These are phyloP conservation scores for Aquilaria malaccensis DNA, from an alignment of 345 rosid genomes.

Conservation along the genomic window DNA sequence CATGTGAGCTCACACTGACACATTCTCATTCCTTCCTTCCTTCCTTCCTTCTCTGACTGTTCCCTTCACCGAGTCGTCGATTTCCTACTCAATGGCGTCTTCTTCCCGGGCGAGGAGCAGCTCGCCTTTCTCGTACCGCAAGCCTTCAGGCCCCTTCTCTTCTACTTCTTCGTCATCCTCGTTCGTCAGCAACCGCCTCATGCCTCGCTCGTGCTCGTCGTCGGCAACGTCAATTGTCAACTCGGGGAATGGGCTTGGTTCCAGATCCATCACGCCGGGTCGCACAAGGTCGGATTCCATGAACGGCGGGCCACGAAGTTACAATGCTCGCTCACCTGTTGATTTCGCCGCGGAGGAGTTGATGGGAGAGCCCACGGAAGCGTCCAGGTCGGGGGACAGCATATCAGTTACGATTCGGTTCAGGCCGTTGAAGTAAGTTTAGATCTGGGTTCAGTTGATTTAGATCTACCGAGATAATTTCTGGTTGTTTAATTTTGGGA, in stretches of 20 bases:
- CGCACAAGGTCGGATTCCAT: constrained; percentile 59
- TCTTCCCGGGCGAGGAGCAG: constrained; percentile 84
- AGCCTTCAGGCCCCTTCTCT: constrained; percentile 73
- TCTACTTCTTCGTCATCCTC: constrained; percentile 79
- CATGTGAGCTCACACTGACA: constrained; percentile 92
- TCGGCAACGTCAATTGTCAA: constrained; percentile 50
- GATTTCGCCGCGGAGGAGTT: constrained; percentile 64
- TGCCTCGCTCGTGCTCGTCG: constrained; percentile 76
- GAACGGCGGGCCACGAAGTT: constrained; percentile 31
- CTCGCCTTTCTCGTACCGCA: constrained; percentile 74
- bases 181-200: constrained; percentile 39
- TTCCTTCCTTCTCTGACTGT: constrained; percentile 7
- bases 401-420: constrained; percentile 97
- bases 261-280: constrained; percentile 82
- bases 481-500: constrained; percentile 10
- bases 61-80: constrained; percentile 29
- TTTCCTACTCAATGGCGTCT: constrained; percentile 46
- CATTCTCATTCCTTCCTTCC: constrained; percentile 36
- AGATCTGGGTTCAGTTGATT: constrained; percentile 41
- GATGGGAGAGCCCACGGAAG: constrained; percentile 53
- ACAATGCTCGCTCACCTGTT: constrained; percentile 37
- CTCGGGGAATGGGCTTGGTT: constrained; percentile 38
- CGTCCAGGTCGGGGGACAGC: constrained; percentile 68
- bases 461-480: constrained; percentile 38
- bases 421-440: constrained; percentile 81